Base-by-base conservation (phyloP, 2,329 filamentous ascomycete genomes). In the Aspergillus sp. region DNA sequence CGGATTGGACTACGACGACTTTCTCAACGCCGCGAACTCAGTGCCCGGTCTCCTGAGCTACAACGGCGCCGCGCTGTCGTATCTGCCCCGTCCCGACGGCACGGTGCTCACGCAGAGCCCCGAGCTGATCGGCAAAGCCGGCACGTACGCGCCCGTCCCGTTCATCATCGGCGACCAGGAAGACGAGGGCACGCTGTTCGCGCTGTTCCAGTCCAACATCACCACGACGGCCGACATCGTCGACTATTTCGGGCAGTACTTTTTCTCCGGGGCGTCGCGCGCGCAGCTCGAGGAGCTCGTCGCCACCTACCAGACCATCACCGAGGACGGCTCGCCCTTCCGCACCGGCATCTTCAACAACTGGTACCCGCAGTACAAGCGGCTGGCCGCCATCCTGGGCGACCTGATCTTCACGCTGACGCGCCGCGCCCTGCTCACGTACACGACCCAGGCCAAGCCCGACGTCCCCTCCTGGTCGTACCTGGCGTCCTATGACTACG, bases 111-210 rank as follows among this genome's bases (percentile, higher is more conserved):
- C 82, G 0, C 75, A 80, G 2, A 88, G 83, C 5, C 85, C 88
- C 0, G 88, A 92, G 0, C 50, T 78, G 0, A 73, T 89, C 4
- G 72, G 80, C 1, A 50, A 60, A 2, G 62, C 67, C 0, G 83
- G 85, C 13, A 77, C 78, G 55, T 86, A 83, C 57, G 78, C 83
- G 6, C 76, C 78, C 11, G 80, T 87, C 0, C 84, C 84, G 2
- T 79, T 86, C 64, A 86, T 87, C 51, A 80, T 88, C 36, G 88
- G 89, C 40, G 81, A 90, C 64, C 87, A 91, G 69, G 88, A 92
- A 74, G 89, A 93, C 64, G 88, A 93, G 69, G 88, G 88, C 16
- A 91, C 88, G 0, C 70, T 92, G 2, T 91, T 92, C 65, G 77
- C 85, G 4, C 76, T 92, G 31, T 86, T 87, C 67, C 87, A 89